phyloP scores from a whole-genome alignment of 495 filamentous ascomycete species.

The Tetracladium marchalianum region DNA sequence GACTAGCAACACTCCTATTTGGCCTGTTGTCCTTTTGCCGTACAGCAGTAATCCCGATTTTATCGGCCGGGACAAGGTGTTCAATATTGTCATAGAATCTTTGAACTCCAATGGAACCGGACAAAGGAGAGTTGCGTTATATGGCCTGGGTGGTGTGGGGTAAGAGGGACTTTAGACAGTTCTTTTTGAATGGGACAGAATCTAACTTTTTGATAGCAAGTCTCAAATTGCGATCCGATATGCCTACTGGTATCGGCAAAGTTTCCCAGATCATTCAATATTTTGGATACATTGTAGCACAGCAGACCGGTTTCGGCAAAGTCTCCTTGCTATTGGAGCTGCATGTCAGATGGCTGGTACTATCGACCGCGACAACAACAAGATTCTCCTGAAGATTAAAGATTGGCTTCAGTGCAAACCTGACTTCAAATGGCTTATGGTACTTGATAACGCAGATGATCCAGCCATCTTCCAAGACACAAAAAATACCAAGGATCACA shows the following conservation, averaged over 20 bases:
- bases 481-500: no score
- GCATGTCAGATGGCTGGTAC: constrained; percentile 21
- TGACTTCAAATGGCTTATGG: constrained; percentile 27
- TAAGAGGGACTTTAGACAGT: no score
- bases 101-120: no score
- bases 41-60: neutral
- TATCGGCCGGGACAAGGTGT: neutral
- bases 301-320: constrained; percentile 17
- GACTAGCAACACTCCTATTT: no score
- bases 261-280: constrained; percentile 13
- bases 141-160: no score
- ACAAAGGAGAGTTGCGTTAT: no score
- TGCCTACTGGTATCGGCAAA: constrained; percentile 17
- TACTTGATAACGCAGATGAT: constrained; percentile 37
- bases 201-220: constrained; percentile 21
- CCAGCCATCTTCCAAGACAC: neutral
- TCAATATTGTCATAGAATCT: neutral
- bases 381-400: constrained; percentile 23
- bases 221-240: constrained; percentile 39
- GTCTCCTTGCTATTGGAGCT: constrained; percentile 22
- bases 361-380: constrained; percentile 4
- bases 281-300: constrained; percentile 31
- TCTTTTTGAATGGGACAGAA: no score
- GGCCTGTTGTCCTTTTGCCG: neutral
- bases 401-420: constrained; percentile 27